A percentile compares a stretch with the other conserved stretches of the same genome.
Conservation (phyloP, 2,329 filamentous ascomycete genomes). For the Huntiella omanensis region DNA sequence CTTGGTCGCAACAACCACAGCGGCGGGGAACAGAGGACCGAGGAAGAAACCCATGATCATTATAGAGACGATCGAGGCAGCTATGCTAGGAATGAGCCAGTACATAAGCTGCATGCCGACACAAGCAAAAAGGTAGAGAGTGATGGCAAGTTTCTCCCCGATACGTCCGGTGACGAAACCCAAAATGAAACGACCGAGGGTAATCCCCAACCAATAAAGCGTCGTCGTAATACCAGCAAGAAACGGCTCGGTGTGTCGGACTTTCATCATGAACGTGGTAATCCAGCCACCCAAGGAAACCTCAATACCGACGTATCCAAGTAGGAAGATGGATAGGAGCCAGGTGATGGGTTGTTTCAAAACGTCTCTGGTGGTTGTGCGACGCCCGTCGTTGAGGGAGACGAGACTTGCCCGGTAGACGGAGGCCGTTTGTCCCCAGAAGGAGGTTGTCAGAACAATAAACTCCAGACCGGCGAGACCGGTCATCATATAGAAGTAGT, state of each 20-base stretch:
- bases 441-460: conserved; percentile 30
- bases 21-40: conserved; percentile 60
- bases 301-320: conserved; percentile 65
- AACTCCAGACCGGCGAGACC: conserved; percentile 38
- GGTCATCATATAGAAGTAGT: conserved; percentile 61
- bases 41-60: conserved; percentile 60
- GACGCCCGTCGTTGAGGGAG: conserved; percentile 18
- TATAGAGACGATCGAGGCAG: conserved; percentile 54
- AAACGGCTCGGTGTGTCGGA: conserved; percentile 50
- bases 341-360: conserved; percentile 42
- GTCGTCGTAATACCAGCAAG: conserved; percentile 57
- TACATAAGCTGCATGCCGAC: conserved; percentile 53
- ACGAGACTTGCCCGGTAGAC: conserved; percentile 29
- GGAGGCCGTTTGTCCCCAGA: conserved; percentile 42
- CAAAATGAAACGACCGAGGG: conserved; percentile 50
- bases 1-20: conserved; percentile 54
- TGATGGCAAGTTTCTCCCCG: conserved; percentile 50
- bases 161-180: conserved; percentile 59
- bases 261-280: conserved; percentile 68
- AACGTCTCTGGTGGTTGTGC: conserved; percentile 26
- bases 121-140: conserved; percentile 42
- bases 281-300: conserved; percentile 63
- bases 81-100: conserved; percentile 64
- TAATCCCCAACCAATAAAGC: conserved; percentile 71
- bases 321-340: conserved; percentile 54